Conservation (phyloP, 176 grass and related monocot genomes). For the Zizania latifolia region DNA sequence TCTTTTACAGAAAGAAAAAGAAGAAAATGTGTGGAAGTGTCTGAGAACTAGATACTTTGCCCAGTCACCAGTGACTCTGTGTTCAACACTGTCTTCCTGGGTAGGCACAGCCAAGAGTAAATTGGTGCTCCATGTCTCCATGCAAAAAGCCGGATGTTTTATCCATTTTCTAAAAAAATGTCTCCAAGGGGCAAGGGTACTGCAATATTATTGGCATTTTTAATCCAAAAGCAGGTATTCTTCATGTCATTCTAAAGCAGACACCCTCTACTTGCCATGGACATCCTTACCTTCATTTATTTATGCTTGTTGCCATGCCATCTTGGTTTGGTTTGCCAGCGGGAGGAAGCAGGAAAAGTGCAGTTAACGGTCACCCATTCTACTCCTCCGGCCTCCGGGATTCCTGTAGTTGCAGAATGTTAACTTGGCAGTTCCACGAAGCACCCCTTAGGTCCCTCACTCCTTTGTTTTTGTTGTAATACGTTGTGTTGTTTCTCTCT, state of each 20-base stretch:
- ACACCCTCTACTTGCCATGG: not conserved
- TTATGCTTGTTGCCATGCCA: conserved; percentile 32
- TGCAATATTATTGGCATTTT: not conserved
- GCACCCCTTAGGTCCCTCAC: too few species aligned
- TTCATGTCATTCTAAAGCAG: not conserved
- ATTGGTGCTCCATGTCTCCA: not conserved
- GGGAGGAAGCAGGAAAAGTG: conserved; percentile 9
- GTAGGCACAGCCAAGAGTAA: too few species aligned
- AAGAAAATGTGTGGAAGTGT: not conserved
- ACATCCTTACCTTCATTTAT: conserved; percentile 14
- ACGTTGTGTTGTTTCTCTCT: too few species aligned
- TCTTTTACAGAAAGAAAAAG: not conserved
- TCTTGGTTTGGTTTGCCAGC: not conserved
- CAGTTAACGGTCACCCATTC: conserved; percentile 5
- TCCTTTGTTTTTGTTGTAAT: too few species aligned
- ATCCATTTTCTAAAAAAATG: too few species aligned
- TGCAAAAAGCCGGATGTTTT: too few species aligned
- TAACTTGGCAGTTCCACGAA: too few species aligned
- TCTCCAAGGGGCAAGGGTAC: too few species aligned
- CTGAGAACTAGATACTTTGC: conserved; percentile 7
- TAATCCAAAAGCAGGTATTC: not conserved
- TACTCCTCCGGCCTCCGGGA: not conserved
- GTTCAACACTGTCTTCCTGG: too few species aligned
- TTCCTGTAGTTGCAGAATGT: not conserved
- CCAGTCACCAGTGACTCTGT: too few species aligned